phyloP scores from a whole-genome alignment of 306 rosid genomes.

The Rosa chinensis region DNA sequence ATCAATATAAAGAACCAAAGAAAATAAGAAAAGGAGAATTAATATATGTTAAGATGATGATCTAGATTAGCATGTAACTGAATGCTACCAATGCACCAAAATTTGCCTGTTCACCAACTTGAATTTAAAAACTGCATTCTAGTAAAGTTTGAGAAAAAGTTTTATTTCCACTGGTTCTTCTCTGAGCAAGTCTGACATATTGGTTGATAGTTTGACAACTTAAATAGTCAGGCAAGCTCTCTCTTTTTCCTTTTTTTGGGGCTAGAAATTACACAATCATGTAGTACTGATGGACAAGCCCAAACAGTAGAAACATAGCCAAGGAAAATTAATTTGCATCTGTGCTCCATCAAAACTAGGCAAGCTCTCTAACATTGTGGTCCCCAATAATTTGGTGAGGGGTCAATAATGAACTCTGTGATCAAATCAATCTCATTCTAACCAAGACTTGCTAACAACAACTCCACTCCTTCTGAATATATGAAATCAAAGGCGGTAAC shows the following conservation, averaged over 20 bases:
- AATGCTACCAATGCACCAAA: neutral
- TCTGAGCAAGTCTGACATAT: neutral
- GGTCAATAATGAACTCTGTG: neutral
- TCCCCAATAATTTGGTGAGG: neutral
- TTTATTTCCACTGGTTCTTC: neutral
- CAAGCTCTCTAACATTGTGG: neutral
- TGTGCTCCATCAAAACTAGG: neutral
- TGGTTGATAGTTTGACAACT: neutral
- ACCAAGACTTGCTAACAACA: neutral
- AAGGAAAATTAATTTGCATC: neutral
- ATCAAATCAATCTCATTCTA: neutral
- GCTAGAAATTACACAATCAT: neutral
- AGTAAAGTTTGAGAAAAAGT: neutral
- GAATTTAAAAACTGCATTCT: neutral
- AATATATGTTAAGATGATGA: neutral
- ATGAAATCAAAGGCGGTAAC: neutral
- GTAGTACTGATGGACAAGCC: neutral
- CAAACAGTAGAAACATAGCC: neutral
- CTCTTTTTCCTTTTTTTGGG: neutral
- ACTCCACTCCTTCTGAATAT: conserved; percentile 1
- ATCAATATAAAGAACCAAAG: neutral
- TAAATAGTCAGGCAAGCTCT: neutral
- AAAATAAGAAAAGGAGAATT: neutral
- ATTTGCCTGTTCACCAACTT: neutral
- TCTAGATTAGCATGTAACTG: neutral